phyloP scores from a whole-genome alignment of 2,329 filamentous ascomycete species.

The Fusarium sp. region DNA sequence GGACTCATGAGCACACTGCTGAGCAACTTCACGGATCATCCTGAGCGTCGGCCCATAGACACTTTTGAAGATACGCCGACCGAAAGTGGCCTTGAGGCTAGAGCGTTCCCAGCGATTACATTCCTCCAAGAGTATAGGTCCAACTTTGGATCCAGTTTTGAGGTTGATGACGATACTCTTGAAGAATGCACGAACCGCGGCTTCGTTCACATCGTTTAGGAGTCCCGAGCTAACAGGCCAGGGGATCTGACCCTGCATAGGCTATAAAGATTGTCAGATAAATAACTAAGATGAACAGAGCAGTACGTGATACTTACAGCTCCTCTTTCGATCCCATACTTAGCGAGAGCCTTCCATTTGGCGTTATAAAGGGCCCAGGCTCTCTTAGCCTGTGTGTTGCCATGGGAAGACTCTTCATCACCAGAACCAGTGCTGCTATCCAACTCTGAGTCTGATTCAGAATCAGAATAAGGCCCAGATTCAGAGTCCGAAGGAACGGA shows the following conservation, averaged over 20 bases:
- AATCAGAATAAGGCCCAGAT: neutral
- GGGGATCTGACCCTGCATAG: constrained; percentile 14
- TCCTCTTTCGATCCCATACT: neutral
- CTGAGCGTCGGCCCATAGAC: neutral
- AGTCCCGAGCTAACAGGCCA: constrained; percentile 11
- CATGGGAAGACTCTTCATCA: neutral
- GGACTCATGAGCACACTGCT: neutral
- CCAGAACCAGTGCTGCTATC: neutral
- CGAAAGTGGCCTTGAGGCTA: constrained; percentile 6
- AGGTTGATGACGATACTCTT: neutral
- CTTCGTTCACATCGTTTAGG: neutral
- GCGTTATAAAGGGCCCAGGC: constrained; percentile 6
- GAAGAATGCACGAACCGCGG: constrained; percentile 4
- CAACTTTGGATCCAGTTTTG: neutral
- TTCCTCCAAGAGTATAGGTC: constrained; percentile 2
- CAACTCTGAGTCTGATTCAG: neutral
- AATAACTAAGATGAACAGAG: neutral
- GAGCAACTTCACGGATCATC: constrained; percentile 9
- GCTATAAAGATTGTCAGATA: constrained; percentile 1
- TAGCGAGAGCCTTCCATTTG: constrained; percentile 11
- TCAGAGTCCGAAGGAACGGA: neutral
- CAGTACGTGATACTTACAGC: constrained; percentile 1
- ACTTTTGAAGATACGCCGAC: constrained; percentile 4
- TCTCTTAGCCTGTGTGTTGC: neutral
- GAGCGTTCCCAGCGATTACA: neutral